These are phyloP conservation scores for Backusella circina DNA, from an alignment of 192 early-diverging fungal species.

Conservation along the genomic window DNA sequence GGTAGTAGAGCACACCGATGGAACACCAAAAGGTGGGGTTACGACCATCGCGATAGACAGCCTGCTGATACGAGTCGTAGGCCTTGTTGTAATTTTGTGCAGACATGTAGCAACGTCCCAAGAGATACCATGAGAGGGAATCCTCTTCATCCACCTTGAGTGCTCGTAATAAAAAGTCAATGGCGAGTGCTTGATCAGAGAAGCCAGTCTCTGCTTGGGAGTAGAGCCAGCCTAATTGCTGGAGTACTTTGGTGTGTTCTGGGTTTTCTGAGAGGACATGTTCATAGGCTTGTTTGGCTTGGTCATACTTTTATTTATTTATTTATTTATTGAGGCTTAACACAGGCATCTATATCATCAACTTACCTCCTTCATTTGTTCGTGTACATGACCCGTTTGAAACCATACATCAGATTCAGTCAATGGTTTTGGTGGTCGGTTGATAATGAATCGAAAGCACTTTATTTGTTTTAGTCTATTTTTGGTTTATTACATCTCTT, in stretches of 20 bases:
- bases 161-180: conserved; percentile 77
- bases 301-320: conserved; percentile 36
- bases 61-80: conserved; percentile 97
- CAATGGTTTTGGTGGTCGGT: conserved; percentile 86
- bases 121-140: conserved; percentile 91
- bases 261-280: conserved; percentile 86
- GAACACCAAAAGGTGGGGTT: conserved; percentile 99
- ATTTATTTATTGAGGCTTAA: not conserved
- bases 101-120: conserved; percentile 97
- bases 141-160: conserved; percentile 82
- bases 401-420: conserved; percentile 98
- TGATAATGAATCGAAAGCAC: conserved; percentile 90
- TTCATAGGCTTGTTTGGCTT: conserved; percentile 92
- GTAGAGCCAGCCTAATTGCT: conserved; percentile 96
- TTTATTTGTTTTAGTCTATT: conserved; percentile 21
- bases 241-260: conserved; percentile 92
- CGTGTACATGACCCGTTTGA: conserved; percentile 96
- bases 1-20: conserved; percentile 97
- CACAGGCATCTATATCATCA: not conserved
- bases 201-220: conserved; percentile 82
- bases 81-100: conserved; percentile 94
- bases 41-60: conserved; percentile 87
- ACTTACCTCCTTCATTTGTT: conserved; percentile 85
- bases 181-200: conserved; percentile 81
- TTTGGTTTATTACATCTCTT: not conserved